These are phyloP conservation scores for Lodderomyces pseudojiufengensis DNA, from an alignment of 1,139 yeast genomes.

Conservation along the genomic window DNA sequence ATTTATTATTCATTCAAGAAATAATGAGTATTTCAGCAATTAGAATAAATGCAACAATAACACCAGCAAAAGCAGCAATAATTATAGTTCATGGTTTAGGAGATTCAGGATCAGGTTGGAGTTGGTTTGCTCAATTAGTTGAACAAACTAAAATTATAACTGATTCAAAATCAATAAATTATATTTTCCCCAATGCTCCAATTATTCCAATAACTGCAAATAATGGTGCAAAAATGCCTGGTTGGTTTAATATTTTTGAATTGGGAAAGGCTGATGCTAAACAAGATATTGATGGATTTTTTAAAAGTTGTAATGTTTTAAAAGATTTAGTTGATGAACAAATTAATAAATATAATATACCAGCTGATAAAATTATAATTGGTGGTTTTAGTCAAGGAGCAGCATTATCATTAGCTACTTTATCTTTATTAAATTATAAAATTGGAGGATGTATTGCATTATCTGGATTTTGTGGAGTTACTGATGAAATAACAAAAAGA, in stretches of 20 bases:
- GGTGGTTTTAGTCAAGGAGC: slow-evolving; percentile 98
- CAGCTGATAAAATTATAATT: slow-evolving; percentile 67
- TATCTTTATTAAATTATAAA: slow-evolving; percentile 46
- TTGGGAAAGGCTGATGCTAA: slow-evolving; percentile 46
- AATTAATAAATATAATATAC: slow-evolving; percentile 53
- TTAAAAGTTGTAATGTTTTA: slow-evolving; percentile 52
- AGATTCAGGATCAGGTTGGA: slow-evolving; percentile 89
- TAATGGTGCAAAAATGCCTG: slow-evolving; percentile 67
- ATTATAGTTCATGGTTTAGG: slow-evolving; percentile 91
- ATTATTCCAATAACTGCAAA: slow-evolving; percentile 62
- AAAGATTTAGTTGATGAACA: slow-evolving; percentile 60
- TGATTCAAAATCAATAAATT: slow-evolving; percentile 52
- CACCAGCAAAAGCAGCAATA: slow-evolving; percentile 50
- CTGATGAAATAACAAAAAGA: slow-evolving; percentile 33
- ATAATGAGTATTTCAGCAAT: slow-evolving; percentile 20
- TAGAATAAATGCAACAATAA: slow-evolving; percentile 18
- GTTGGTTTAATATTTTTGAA: slow-evolving; percentile 80
- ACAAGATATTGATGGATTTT: slow-evolving; percentile 65
- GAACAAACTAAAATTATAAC: slow-evolving; percentile 41
- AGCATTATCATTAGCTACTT: slow-evolving; percentile 63
- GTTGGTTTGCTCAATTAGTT: slow-evolving; percentile 58
- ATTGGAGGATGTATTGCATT: slow-evolving; percentile 77
- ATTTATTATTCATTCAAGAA: background rate
- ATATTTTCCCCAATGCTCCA: slow-evolving; percentile 90
- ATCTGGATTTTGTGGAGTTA: slow-evolving; percentile 73